A percentile compares a stretch with the other conserved stretches of the same genome.
Evolutionary conservation across 2,329 filamentous ascomycete species (phyloP).

Genomic region (Monosporascus sp.): DNA sequence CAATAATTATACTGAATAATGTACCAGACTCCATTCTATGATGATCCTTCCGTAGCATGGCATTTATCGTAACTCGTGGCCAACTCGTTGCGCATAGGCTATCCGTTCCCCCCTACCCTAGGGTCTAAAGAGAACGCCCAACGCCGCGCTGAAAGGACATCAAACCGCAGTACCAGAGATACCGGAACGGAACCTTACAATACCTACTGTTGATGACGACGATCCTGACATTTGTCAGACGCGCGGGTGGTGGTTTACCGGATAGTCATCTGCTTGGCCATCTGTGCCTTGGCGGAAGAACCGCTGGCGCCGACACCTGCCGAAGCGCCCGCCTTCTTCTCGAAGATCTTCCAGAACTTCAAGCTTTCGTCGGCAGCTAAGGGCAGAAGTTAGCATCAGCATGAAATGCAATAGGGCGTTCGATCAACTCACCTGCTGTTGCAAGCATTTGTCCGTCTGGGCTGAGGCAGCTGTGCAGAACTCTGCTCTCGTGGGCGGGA

Average conservation of each 20-base stretch:
- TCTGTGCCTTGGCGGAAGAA: slow-evolving; percentile 71
- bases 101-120: not conserved
- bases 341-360: slow-evolving; percentile 99
- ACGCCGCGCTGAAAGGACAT: slow-evolving; percentile 25
- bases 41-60: not conserved
- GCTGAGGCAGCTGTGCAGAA: slow-evolving; percentile 93
- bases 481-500: slow-evolving; percentile 91
- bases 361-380: slow-evolving; percentile 87
- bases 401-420: not conserved
- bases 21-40: too few relatives aligned
- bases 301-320: slow-evolving; percentile 61
- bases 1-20: too few relatives aligned
- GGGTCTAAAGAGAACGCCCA: slow-evolving; percentile 8
- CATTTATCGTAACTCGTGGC: too few relatives aligned
- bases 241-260: slow-evolving; percentile 47
- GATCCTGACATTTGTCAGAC: slow-evolving; percentile 15
- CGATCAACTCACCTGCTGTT: slow-evolving; percentile 63
- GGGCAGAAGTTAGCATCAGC: slow-evolving; percentile 22
- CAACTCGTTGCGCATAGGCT: not conserved
- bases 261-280: slow-evolving; percentile 94
- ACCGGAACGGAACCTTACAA: slow-evolving; percentile 21
- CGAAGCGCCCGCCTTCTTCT: slow-evolving; percentile 84
- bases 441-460: slow-evolving; percentile 97
- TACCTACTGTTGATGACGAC: slow-evolving; percentile 25
- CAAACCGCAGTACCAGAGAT: slow-evolving; percentile 24